Evolutionary conservation across 208 protist genomes (phyloP).

Genomic region (Acanthamoeba healyi): DNA sequence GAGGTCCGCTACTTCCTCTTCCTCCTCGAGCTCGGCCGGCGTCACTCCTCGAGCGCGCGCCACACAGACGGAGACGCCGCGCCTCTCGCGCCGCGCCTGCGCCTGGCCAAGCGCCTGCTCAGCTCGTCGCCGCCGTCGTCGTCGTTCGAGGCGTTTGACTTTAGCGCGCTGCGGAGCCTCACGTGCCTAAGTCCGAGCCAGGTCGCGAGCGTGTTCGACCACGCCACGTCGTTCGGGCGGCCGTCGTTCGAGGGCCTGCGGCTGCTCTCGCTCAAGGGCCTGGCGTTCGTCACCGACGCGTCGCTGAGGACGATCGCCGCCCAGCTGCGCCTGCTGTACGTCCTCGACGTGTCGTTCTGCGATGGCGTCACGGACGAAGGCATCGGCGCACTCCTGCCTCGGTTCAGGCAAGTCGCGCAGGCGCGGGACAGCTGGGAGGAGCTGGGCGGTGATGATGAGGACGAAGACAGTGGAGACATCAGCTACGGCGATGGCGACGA

Average conservation of each 20-base stretch:
- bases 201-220: slow-evolving; percentile 3
- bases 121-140: not conserved
- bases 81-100: slow-evolving; percentile 3
- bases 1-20: slow-evolving; percentile 46
- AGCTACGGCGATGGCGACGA: not conserved
- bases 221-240: slow-evolving; percentile 22
- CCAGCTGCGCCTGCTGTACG: not conserved
- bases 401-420: not conserved
- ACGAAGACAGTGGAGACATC: not conserved
- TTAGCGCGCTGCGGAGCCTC: not conserved
- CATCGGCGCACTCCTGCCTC: not conserved
- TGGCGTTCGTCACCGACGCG: not conserved
- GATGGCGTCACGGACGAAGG: not conserved
- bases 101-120: slow-evolving; percentile 29
- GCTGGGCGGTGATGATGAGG: not conserved
- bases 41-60: not conserved
- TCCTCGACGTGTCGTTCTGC: slow-evolving; percentile 34
- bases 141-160: not conserved
- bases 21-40: not conserved
- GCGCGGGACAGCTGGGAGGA: slow-evolving; percentile 40
- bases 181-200: not conserved
- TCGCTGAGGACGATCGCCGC: not conserved
- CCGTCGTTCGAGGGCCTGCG: not conserved
- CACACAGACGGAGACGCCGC: too few species aligned
- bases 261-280: slow-evolving; percentile 31